Percentiles rank a stretch among this genome's conserved stretches.
Evolutionary conservation across 164 flowering plant genomes (phyloP).

Genomic region (Kingdonia uniflora): DNA sequence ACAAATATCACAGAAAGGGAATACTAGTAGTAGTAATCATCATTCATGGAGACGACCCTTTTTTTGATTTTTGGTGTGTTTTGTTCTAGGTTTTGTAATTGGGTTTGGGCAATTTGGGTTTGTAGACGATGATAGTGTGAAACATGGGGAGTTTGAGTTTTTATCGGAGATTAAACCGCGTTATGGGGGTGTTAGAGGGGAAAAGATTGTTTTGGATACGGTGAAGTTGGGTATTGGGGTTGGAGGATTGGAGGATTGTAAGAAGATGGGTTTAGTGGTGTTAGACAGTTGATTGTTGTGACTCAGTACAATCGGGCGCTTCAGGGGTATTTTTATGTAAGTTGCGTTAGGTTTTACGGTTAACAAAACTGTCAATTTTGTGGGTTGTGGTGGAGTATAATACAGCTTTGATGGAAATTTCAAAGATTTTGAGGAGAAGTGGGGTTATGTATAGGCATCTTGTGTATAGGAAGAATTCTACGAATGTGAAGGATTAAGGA

Average conservation of each 20-base stretch:
- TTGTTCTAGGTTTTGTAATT: too few species aligned
- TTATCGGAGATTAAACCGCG: too few species aligned
- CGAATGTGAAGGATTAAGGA: constrained; percentile 61
- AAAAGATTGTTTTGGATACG: too few species aligned
- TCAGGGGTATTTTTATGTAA: constrained; percentile 75
- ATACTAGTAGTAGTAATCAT: too few species aligned
- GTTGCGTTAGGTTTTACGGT: constrained; percentile 50
- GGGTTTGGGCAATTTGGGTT: too few species aligned
- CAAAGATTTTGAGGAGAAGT: constrained; percentile 54
- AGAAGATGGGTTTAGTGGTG: too few species aligned
- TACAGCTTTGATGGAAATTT: constrained; percentile 51
- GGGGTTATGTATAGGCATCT: constrained; percentile 86
- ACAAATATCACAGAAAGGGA: too few species aligned
- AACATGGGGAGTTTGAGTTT: too few species aligned
- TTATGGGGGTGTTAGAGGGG: too few species aligned
- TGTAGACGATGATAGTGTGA: too few species aligned
- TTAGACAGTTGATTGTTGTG: constrained; percentile 76
- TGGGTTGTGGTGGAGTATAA: constrained; percentile 94
- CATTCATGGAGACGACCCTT: too few species aligned
- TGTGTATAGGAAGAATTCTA: constrained; percentile 46
- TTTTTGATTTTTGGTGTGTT: too few species aligned
- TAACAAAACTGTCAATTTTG: constrained; percentile 65
- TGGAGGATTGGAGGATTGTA: background rate
- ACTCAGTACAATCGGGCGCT: constrained; percentile 71
- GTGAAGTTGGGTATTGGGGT: constrained; percentile 15